Base-by-base conservation (phyloP, 2,329 filamentous ascomycete species). In the Lecanicillium sp. region DNA sequence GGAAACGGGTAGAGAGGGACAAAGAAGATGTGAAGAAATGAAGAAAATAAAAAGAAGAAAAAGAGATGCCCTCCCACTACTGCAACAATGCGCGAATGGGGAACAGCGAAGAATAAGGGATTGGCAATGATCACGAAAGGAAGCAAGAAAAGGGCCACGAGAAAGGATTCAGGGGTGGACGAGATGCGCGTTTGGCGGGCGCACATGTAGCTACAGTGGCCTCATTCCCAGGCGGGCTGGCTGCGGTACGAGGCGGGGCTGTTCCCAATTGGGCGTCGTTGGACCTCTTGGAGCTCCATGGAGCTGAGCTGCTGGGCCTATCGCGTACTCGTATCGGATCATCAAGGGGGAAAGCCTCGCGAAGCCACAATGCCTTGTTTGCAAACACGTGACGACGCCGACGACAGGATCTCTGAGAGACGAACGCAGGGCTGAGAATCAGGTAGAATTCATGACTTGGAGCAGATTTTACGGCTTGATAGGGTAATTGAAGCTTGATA, bases 121-220 rank as follows among this genome's bases (percentile, higher is more conserved):
- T 18, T 22, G 12, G 29, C 41, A 38, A 45, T 34, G 30, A 41
- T n/a, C n/a, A n/a, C n/a, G n/a, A 34, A 36, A 41, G 35, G 36
- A 14, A 29, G 34, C 28, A 28, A 40, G 14, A 37, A 39, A 33
- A 29, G 37, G 35, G 35, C 29, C 20, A 22, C 19, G 41, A 44
- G 40, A 37, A 39, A 46, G 41, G 34, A 46, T 22, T 22, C 41
- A 29, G 43, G 41, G 31, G 41, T 41, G 40, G 45, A 42, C 40
- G 37, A 43, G 38, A 38, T 43, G 43, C 43, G 45, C 45, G 40
- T 39, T 38, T 38, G 34, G 42, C 48, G 48, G 52, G 22, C 6
- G 6, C 22, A 58, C 51, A 54, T 59, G 57, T 59, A 59, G 57
- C 56, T 60, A 58, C 56, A 59, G 56, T 60, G 57, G 57, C 57